These are phyloP conservation scores for Cladosporium cucumerinum DNA, from an alignment of 2,329 filamentous ascomycete genomes.

Conservation along the genomic window DNA sequence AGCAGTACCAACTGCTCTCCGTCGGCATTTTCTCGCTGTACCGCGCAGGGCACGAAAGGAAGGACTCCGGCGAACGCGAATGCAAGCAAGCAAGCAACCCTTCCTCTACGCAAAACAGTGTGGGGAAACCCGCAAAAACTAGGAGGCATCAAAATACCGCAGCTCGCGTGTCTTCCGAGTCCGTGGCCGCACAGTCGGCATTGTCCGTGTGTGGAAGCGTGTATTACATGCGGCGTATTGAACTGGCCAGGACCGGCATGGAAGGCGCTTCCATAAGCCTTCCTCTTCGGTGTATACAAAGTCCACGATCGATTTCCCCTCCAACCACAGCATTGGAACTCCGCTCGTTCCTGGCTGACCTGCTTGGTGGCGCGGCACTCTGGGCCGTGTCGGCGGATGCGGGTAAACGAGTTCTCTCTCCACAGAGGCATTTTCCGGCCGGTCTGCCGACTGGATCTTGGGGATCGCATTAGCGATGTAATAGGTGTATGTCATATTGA, in stretches of 20 bases:
- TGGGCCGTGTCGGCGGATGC: slow-evolving; percentile 8
- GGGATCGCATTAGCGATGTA: neutral
- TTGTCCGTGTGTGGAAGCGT: neutral
- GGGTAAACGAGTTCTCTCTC: neutral
- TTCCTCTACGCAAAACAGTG: slow-evolving; percentile 1
- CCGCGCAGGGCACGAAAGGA: neutral
- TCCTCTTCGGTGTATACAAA: neutral
- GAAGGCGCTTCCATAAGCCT: neutral
- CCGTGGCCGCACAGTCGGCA: neutral
- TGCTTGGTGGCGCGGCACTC: neutral
- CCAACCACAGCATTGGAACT: neutral
- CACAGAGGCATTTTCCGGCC: slow-evolving; percentile 2
- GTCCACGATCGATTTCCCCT: neutral
- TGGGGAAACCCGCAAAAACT: neutral
- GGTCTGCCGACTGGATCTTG: neutral
- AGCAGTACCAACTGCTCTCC: neutral
- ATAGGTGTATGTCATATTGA: neutral
- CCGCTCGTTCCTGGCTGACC: neutral
- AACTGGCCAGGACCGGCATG: neutral
- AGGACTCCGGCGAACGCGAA: slow-evolving; percentile 6
- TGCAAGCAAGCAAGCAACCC: neutral
- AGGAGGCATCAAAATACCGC: neutral
- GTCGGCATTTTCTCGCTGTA: neutral
- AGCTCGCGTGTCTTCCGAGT: neutral
- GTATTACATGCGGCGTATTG: neutral